Base-by-base conservation (phyloP, 371 early-diverging fungal species). In the Lichtheimia corymbifera region DNA sequence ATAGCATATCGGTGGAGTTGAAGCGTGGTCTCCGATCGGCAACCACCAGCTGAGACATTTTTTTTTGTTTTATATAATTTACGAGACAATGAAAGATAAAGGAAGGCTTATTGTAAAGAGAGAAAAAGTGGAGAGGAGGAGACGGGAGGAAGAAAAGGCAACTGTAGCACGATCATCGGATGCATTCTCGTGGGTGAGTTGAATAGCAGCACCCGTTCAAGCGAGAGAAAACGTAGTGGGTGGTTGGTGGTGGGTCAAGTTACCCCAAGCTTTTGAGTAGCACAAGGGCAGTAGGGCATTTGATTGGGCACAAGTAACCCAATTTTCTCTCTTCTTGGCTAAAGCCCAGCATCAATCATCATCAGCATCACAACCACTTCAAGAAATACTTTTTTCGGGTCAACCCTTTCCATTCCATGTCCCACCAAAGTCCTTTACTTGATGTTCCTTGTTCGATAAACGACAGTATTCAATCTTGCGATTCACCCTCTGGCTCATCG, bases 401-500 rank as follows among this genome's bases (percentile, higher is more conserved):
- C 35, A 9, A 35, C 11, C 35, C 35, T 35, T 11, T 11, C 2
- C 35, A 35, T 35, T 35, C 15, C 44, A 65, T 65, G 66, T 55
- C 56, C 24, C 58, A 65, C 40, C 43, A 59, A 35, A 61, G 60
- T 49, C 66, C 66, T 40, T 61, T 57, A 53, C 54, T 64, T 56
- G 64, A 64, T 53, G 49, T 55, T 9, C 64, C 61, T n/a, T 18
- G 22, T 44, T 60, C 42, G 40, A 18, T 42, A 60, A 55, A 63
- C 56, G 61, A 61, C 47, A 28, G 51, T 20, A 28, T 47, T 27
- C 59, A 64, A 58, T 55, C 61, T 61, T 61, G 59, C 64, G 68
- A 63, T 61, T 61, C 61, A 35, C 67, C 63, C 9, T 62, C 62
- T 20, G 62, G 59, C 40, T 63, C 61, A 18, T 61, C 64, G 13